Percentiles rank a stretch among this genome's conserved stretches.
These are phyloP conservation scores for Diplotaxis tenuifolia DNA, from an alignment of 345 rosid genomes.

Conservation along the genomic window DNA sequence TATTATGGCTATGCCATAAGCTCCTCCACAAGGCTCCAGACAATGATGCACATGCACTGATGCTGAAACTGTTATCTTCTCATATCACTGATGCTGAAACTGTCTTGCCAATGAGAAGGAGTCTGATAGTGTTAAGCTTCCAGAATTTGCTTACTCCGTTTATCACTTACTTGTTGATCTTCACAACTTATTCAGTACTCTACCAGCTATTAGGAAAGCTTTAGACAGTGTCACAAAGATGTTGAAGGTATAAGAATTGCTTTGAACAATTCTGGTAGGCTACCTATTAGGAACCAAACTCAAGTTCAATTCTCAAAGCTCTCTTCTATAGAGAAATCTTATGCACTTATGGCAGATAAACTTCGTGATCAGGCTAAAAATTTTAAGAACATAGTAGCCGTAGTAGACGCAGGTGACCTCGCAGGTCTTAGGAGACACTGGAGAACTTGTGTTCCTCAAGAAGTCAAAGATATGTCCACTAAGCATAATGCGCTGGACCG, in stretches of 20 bases:
- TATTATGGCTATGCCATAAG: background rate
- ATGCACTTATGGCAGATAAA: too few relatives aligned
- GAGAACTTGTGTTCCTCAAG: constrained; percentile 57
- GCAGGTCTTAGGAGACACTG: constrained; percentile 73
- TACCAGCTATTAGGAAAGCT: constrained; percentile 77
- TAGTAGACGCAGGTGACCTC: constrained; percentile 69
- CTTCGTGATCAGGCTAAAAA: too few relatives aligned
- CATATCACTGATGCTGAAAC: background rate
- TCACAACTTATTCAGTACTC: constrained; percentile 58
- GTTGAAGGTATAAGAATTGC: constrained; percentile 89
- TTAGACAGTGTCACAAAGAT: constrained; percentile 62
- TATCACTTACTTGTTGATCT: too few relatives aligned
- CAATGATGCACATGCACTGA: too few relatives aligned
- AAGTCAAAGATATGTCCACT: too few relatives aligned
- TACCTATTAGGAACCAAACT: too few relatives aligned
- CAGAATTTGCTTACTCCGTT: constrained; percentile 74
- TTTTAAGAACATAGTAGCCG: constrained; percentile 64
- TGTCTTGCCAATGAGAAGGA: too few relatives aligned
- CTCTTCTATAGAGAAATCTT: constrained; percentile 57
- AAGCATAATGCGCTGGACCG: constrained; percentile 5
- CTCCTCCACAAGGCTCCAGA: background rate
- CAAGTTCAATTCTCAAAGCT: too few relatives aligned
- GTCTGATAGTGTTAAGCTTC: constrained; percentile 40
- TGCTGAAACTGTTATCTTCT: too few relatives aligned
- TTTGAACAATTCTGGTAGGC: too few relatives aligned